Percentiles rank a stretch among this genome's conserved stretches.
phyloP scores from a whole-genome alignment of 306 rosid species.

The Dryas drummondii region DNA sequence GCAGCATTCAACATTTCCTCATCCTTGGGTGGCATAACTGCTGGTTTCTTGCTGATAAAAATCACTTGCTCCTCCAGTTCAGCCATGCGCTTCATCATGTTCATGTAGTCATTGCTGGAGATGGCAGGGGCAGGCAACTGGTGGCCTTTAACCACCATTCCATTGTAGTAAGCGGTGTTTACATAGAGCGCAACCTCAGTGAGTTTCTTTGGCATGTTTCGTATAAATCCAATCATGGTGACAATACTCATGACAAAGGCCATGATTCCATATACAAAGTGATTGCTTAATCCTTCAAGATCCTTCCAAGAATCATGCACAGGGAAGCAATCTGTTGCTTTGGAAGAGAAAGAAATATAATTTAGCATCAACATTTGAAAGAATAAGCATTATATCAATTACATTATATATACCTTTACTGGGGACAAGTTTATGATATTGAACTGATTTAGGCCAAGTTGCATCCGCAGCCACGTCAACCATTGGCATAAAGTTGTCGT shows the following conservation, averaged over 20 bases:
- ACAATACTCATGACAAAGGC: conserved; percentile 56
- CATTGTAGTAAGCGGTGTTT: conserved; percentile 35
- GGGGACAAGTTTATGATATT: conserved; percentile 28
- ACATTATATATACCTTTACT: conserved; percentile 42
- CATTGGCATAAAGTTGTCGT: conserved; percentile 18
- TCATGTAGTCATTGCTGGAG: conserved; percentile 47
- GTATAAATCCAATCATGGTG: conserved; percentile 55
- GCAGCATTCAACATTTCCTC: conserved; percentile 60
- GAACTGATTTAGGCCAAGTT: conserved; percentile 40
- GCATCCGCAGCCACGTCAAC: conserved; percentile 48
- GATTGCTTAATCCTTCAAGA: conserved; percentile 39
- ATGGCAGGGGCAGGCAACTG: conserved; percentile 39
- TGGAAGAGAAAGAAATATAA: conserved; percentile 4
- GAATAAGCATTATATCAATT: background rate
- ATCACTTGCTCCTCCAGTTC: conserved; percentile 70
- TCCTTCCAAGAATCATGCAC: conserved; percentile 26
- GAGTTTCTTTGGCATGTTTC: conserved; percentile 63
- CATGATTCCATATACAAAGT: conserved; percentile 56
- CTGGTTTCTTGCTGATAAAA: conserved; percentile 41
- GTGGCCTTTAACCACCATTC: conserved; percentile 29
- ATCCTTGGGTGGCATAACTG: conserved; percentile 58
- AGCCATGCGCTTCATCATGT: conserved; percentile 71
- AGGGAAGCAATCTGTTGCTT: conserved; percentile 33
- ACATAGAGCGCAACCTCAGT: conserved; percentile 45
- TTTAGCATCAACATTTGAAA: background rate